Percentiles rank a stretch among this genome's conserved stretches.
Evolutionary conservation across 2,329 filamentous ascomycete genomes (phyloP).

Genomic region (Incumbomyces lentus): DNA sequence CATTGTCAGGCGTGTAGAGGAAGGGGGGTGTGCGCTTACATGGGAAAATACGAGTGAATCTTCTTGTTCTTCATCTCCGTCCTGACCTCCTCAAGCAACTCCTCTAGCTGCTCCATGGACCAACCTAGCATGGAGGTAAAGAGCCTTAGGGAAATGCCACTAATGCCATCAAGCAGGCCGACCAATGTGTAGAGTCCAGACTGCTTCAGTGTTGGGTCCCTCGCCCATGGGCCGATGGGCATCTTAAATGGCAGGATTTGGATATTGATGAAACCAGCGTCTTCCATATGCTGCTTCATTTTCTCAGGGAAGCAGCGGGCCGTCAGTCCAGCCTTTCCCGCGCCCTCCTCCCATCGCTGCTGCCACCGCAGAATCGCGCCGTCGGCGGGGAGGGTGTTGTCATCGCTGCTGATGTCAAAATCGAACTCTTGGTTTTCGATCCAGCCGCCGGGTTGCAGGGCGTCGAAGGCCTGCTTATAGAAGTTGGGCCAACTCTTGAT

Average conservation of each 20-base stretch:
- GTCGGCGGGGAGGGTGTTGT: slow-evolving; percentile 8
- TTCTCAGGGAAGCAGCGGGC: slow-evolving; percentile 7
- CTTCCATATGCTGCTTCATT: slow-evolving; percentile 6
- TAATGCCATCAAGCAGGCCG: slow-evolving; percentile 8
- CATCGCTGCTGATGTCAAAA: slow-evolving; percentile 2
- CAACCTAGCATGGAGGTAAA: slow-evolving; percentile 23
- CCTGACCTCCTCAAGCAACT: slow-evolving; percentile 16
- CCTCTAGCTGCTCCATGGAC: slow-evolving; percentile 18
- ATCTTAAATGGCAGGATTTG: slow-evolving; percentile 3
- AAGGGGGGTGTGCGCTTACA: slow-evolving; percentile 2
- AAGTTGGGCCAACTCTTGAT: slow-evolving; percentile 9
- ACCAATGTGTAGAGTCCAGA: slow-evolving; percentile 8
- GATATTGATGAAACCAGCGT: slow-evolving; percentile 9
- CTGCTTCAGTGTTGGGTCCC: slow-evolving; percentile 22
- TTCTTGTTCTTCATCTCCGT: slow-evolving; percentile 7
- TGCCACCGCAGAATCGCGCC: slow-evolving; percentile 8
- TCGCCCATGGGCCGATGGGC: slow-evolving; percentile 24
- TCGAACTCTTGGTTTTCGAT: slow-evolving; percentile 9
- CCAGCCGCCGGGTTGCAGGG: slow-evolving; percentile 8
- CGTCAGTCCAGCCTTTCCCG: slow-evolving; percentile 5
- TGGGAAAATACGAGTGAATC: slow-evolving; percentile 10
- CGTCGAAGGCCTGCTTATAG: slow-evolving; percentile 2
- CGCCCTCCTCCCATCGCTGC: slow-evolving; percentile 8
- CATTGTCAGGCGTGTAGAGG: no score
- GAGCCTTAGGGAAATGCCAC: slow-evolving; percentile 12